Base-by-base conservation (phyloP, 1,284 basidiomycete species). In the Caloboletus firmus region DNA sequence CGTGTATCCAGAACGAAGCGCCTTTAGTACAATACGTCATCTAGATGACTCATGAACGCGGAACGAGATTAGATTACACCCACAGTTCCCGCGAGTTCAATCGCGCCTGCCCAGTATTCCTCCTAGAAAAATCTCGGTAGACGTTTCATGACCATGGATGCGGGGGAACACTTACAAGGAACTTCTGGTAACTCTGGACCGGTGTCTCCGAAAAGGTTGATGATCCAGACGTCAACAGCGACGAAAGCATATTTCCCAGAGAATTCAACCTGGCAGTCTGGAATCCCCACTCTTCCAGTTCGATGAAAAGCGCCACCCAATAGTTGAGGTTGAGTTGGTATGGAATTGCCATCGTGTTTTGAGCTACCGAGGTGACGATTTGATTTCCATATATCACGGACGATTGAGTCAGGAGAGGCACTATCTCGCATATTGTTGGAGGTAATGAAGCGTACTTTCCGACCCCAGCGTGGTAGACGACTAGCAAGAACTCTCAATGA, bases 391-490 rank as follows among this genome's bases (percentile, higher is more conserved):
- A 55, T 11, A 13, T n/a, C 35, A 56, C 54, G 24, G 53, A 48
- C 22, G 44, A 46, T 54, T 4, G 18, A 10, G 43, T 54, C 28
- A 48, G 18, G 17, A 54, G 36, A 36, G 20, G 53, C 9, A 17
- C 37, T n/a, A 54, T 55, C 36, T 54, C 52, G 39, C 52, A 54
- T 12, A 55, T 41, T 10, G 43, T 54, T 5, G 53, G 53, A n/a
- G 52, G 37, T 17, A 54, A 6, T 0, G n/a, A 41, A n/a, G 17
- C 26, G 10, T 54, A 55, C 36, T 48, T 41, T 13, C 53, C 52
- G 20, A 55, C 24, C 1, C 53, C 43, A 4, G 5, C 24, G n/a
- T 55, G 53, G 15, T 55, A 54, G 24, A 55, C 52, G 4, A 54
- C 53, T 54, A 12, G n/a, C 3, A 35, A 17, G 1, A 17, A 11